Evolutionary conservation across 768 basidiomycete species (phyloP), one percentile per base, ranked within the genome.

Genomic region (Kwoniella botswanensis): DNA sequence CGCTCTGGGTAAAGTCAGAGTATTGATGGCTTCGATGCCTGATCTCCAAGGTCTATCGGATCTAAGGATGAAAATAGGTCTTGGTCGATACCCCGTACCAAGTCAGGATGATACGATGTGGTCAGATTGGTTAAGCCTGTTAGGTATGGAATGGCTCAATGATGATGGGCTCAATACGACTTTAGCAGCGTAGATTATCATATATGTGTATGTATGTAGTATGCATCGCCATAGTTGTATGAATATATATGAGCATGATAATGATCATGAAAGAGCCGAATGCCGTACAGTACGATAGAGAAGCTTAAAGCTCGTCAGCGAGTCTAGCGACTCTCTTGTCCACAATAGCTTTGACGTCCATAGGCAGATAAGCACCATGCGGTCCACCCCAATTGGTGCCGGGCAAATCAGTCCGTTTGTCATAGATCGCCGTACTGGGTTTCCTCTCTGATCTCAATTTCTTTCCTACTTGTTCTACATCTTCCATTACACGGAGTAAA

Each of bases 371-470:
- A 17, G 54, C 56, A 17, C 53, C 58, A 17, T 71, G 41, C 22
- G 63, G 54, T 54, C 75, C 75, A 13, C 72, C 75, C 75, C 75
- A 76, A 13, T 63, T 50, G 26, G 21, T 56, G 7, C 70, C 72
- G 0, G 75, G 75, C 35, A 76, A 62, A 62, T 76, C 75, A 3
- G 53, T 65, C 24, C 75, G 50, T 35, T 68, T 64, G 35, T 65
- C 69, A 57, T 76, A 74, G 13, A 72, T 70, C 18, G 58, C 72
- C 7, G 52, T 29, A 43, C 61, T 22, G 7, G 75, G 61, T 46
- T 46, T 46, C 22, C 35, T 21, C 22, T 68, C 35, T 21, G 52
- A 42, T 43, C 13, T 21, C 17, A 60, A 60, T 9, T 12, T 21
- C 10, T 29, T 21, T 54, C 56, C 58, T 22, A 70, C 70, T 24